Evolutionary conservation across 1,139 yeast species (phyloP).

Genomic region (Blastobotrys aristatus): DNA sequence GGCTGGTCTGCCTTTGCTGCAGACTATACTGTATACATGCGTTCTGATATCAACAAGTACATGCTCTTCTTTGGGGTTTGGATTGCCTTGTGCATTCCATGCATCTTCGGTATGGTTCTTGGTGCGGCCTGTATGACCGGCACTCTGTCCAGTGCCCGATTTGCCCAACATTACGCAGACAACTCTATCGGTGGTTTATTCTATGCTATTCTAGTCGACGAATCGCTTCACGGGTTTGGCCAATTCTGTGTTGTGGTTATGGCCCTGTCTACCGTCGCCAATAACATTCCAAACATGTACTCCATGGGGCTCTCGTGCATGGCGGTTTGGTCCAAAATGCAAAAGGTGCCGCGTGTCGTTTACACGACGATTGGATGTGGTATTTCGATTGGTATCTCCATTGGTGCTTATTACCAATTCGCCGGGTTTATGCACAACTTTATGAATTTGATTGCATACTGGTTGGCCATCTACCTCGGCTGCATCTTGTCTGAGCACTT

Average conservation of each 20-base stretch:
- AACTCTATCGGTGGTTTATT: constrained; percentile 77
- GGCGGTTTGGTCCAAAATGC: constrained; percentile 69
- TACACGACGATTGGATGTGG: constrained; percentile 80
- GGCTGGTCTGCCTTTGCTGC: constrained; percentile 96
- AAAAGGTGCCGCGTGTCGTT: constrained; percentile 68
- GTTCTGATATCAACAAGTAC: constrained; percentile 50
- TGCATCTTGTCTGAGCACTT: constrained; percentile 74
- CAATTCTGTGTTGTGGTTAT: constrained; percentile 80
- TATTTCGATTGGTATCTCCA: constrained; percentile 75
- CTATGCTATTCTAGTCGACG: constrained; percentile 66
- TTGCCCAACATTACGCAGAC: constrained; percentile 48
- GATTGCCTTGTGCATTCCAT: constrained; percentile 61
- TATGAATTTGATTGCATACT: constrained; percentile 87
- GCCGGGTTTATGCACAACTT: constrained; percentile 70
- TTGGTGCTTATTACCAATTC: constrained; percentile 79
- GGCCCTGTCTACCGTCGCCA: constrained; percentile 80
- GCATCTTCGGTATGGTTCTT: constrained; percentile 65
- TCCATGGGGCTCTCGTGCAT: constrained; percentile 83
- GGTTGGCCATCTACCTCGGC: constrained; percentile 79
- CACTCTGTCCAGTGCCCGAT: constrained; percentile 38
- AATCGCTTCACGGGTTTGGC: constrained; percentile 84
- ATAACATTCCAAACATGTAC: constrained; percentile 90
- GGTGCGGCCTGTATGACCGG: constrained; percentile 90
- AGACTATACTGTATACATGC: constrained; percentile 87
- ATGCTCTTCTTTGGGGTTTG: constrained; percentile 62